Evolutionary conservation across 1,284 basidiomycete species (phyloP).

Genomic region (Rhodotorula sp.): DNA sequence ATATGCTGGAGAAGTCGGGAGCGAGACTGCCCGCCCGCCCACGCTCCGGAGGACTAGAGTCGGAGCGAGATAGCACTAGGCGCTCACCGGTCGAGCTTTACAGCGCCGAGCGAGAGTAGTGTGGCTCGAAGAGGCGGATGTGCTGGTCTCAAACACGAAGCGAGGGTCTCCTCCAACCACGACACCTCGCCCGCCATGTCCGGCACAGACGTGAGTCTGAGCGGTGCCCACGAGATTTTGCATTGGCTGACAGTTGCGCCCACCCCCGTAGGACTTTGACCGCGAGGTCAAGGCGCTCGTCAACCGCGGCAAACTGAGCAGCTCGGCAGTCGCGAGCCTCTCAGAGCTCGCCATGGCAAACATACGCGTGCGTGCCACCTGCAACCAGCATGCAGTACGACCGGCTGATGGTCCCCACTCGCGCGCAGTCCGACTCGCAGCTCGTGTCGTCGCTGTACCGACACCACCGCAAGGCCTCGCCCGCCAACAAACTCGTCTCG

Average conservation of each 20-base stretch:
- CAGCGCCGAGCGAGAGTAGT: no score
- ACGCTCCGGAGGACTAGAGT: no score
- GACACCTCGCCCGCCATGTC: no score
- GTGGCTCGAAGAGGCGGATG: no score
- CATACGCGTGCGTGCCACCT: slow-evolving; percentile 60
- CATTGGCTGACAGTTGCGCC: neutral
- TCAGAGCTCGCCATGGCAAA: slow-evolving; percentile 69
- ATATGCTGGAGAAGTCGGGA: no score
- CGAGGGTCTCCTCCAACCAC: no score
- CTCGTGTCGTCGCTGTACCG: slow-evolving; percentile 80
- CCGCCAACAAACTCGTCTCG: slow-evolving; percentile 69
- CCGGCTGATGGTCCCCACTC: neutral
- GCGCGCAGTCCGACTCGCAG: slow-evolving; percentile 69
- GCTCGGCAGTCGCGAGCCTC: slow-evolving; percentile 73
- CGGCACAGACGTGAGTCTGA: no score
- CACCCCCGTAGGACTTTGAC: slow-evolving; percentile 66
- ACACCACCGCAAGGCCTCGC: slow-evolving; percentile 71
- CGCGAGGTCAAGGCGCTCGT: slow-evolving; percentile 73
- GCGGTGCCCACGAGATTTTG: no score
- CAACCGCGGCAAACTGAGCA: slow-evolving; percentile 73
- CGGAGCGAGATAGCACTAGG: no score
- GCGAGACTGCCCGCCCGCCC: no score
- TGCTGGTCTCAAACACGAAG: no score
- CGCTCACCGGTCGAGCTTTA: no score
- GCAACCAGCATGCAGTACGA: neutral